A percentile compares a stretch with the other conserved stretches of the same genome.
Conservation (phyloP, 2,329 filamentous ascomycete species). For the Ophiocordyceps australis region DNA sequence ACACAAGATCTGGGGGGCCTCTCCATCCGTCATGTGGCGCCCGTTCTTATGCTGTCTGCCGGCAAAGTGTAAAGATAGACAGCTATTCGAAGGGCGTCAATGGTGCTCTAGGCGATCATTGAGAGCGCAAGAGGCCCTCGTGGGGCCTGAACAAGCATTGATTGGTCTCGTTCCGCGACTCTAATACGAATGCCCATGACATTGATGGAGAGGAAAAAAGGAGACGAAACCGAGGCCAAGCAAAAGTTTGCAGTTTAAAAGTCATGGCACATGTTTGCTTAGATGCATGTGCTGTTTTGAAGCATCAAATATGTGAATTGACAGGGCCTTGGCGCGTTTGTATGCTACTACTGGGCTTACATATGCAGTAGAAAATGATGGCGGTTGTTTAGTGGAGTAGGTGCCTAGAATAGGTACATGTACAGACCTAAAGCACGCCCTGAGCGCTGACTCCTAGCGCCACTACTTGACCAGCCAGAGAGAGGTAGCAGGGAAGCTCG, state of each 20-base stretch:
- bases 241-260: constrained; percentile 7
- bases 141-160: constrained; percentile 86
- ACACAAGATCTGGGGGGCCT: constrained; percentile 1
- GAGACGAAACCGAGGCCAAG: constrained; percentile 1
- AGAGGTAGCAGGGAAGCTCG: too few species aligned
- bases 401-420: too few species aligned
- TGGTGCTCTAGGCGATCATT: constrained; percentile 82
- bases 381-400: too few species aligned
- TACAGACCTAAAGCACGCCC: too few species aligned
- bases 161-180: constrained; percentile 89
- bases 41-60: constrained; percentile 23
- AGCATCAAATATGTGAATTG: too few species aligned
- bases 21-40: constrained; percentile 22
- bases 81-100: constrained; percentile 55
- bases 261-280: constrained; percentile 5
- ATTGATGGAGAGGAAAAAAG: constrained; percentile 38
- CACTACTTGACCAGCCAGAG: too few species aligned
- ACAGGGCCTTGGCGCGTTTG: too few species aligned
- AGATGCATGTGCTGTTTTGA: constrained; percentile 10
- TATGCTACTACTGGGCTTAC: too few species aligned
- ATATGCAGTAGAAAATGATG: too few species aligned
- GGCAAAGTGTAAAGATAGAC: constrained; percentile 32
- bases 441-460: too few species aligned
- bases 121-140: constrained; percentile 84
- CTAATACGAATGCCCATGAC: constrained; percentile 90